These are phyloP conservation scores for Margaritispora aquatica DNA, from an alignment of 495 filamentous ascomycete genomes.

Conservation along the genomic window DNA sequence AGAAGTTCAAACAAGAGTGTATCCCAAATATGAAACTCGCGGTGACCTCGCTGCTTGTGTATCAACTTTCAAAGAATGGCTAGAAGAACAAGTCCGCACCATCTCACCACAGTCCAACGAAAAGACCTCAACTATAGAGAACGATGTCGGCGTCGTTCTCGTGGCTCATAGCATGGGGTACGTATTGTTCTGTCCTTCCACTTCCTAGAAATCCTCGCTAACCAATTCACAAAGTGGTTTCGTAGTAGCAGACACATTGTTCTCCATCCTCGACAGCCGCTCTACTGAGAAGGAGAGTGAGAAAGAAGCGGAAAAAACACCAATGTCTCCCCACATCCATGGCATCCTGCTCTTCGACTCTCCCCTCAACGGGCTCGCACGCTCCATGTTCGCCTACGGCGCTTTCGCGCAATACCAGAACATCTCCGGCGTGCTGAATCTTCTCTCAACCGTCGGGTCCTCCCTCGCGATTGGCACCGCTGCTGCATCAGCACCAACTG, in stretches of 20 bases:
- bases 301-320: slow-evolving; percentile 8
- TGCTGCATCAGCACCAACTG: slow-evolving; percentile 2
- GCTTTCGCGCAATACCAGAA: slow-evolving; percentile 79
- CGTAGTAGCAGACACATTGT: slow-evolving; percentile 82
- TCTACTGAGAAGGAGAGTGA: too few species aligned
- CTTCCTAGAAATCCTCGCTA: not conserved
- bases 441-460: slow-evolving; percentile 44
- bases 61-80: slow-evolving; percentile 77
- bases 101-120: slow-evolving; percentile 74
- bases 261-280: slow-evolving; percentile 37
- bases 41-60: slow-evolving; percentile 81
- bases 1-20: slow-evolving; percentile 61
- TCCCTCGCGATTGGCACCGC: slow-evolving; percentile 22
- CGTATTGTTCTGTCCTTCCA: not conserved
- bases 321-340: slow-evolving; percentile 66
- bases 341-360: slow-evolving; percentile 92
- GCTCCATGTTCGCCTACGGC: slow-evolving; percentile 82
- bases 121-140: slow-evolving; percentile 75
- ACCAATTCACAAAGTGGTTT: slow-evolving; percentile 54
- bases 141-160: slow-evolving; percentile 73
- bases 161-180: slow-evolving; percentile 87
- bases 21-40: slow-evolving; percentile 87
- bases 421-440: slow-evolving; percentile 54
- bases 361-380: slow-evolving; percentile 81
- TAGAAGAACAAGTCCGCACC: slow-evolving; percentile 85